Evolutionary conservation across 805 yeast genomes (phyloP), one percentile per base, ranked within the genome.

Genomic region (Spathaspora passalidarum): DNA sequence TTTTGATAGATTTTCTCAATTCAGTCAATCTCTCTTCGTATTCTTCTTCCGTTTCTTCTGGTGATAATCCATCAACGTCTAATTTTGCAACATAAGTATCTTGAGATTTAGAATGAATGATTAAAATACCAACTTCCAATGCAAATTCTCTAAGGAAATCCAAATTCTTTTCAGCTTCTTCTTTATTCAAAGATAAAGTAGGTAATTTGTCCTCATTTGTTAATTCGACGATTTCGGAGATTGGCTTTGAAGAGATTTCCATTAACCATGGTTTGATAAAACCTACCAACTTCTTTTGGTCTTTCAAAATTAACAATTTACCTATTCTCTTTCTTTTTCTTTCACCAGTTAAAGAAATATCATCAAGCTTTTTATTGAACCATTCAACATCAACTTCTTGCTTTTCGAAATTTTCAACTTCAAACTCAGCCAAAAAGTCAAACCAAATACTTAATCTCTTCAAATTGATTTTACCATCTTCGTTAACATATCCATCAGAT

Each of bases 351-450:
- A 83, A 68, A 5, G 92, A 85, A 46, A 87, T 81, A 57, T 84
- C 84, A 53, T 87, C 95, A 50, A 92, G 75, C 58, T 87, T 87
- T 57, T 84, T 78, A 65, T 89, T 89, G 66, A 89, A 88, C 97
- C 97, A 91, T 50, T 86, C 94, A 26, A 88, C 81, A 63, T 91
- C 97, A 45, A 88, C 79, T 50, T 86, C 88, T 44, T 82, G 82
- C 52, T 78, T 82, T 65, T 94, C 98, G 58, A 92, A 94, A 60
- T 86, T 84, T 63, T 85, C 87, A 52, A 82, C 69, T 64, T 94
- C 99, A 58, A 91, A 90, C 51, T 80, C 78, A 4, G 94, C 80
- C 44, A 94, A 68, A 53, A 80, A 79, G 32, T 83, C 80, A 40
- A 94, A 72, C 92, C 96, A 89, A 35, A 80, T 63, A 18, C 79